A percentile compares a stretch with the other conserved stretches of the same genome.
Conservation (phyloP, 139 green algal genomes). For the Picochlorum sp. region DNA sequence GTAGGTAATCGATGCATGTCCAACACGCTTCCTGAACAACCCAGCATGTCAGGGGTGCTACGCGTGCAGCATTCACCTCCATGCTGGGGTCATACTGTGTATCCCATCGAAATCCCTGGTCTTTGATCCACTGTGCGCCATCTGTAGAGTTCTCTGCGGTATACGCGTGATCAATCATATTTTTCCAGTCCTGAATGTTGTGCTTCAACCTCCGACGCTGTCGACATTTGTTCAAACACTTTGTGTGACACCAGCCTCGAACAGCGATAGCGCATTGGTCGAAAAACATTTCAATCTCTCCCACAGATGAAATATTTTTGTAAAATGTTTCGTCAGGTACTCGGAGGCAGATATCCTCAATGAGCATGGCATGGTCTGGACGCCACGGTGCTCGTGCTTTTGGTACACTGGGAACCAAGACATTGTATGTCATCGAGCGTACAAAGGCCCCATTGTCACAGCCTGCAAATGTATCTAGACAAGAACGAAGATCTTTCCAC, state of each 20-base stretch:
- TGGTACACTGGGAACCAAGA: background rate
- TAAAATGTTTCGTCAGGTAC: conserved; percentile 1
- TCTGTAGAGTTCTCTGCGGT: conserved; percentile 41
- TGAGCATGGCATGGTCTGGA: conserved; percentile 37
- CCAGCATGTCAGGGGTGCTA: conserved; percentile 58
- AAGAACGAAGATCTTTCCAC: conserved; percentile 33
- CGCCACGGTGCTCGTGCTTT: conserved; percentile 21
- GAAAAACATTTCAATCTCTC: conserved; percentile 53
- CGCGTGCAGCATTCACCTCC: background rate
- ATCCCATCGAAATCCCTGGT: conserved; percentile 28
- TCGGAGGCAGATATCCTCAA: conserved; percentile 16
- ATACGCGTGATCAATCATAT: conserved; percentile 63
- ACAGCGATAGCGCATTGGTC: conserved; percentile 70
- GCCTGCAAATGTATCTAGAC: conserved; percentile 2
- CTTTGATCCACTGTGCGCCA: conserved; percentile 25
- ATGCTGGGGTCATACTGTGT: background rate
- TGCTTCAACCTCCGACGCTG: conserved; percentile 55
- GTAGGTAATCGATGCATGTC: conserved; percentile 54
- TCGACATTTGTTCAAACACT: conserved; percentile 64
- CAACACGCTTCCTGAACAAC: conserved; percentile 48
- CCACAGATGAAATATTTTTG: background rate
- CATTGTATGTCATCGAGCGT: conserved; percentile 1
- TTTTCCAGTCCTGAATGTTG: conserved; percentile 66
- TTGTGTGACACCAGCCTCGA: conserved; percentile 40
- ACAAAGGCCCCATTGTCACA: background rate